Evolutionary conservation across 2,329 filamentous ascomycete species (phyloP).

Genomic region (Aplosporella prunicola): DNA sequence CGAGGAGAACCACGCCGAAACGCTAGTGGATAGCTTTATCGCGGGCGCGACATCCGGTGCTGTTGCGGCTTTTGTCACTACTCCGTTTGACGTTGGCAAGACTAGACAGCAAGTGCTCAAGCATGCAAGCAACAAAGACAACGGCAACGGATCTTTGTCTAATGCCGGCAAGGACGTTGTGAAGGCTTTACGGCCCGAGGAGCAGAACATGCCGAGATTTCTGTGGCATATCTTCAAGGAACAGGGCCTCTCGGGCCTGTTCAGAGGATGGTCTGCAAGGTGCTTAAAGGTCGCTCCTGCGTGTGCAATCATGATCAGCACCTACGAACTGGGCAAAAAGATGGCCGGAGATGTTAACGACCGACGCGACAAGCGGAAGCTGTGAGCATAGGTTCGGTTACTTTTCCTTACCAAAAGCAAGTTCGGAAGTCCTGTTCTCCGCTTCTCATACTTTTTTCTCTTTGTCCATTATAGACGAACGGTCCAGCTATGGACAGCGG

Average conservation of each 20-base stretch:
- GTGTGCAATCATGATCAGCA: constrained; percentile 98
- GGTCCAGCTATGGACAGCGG: too few species aligned
- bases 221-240: constrained; percentile 85
- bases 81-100: constrained; percentile 95
- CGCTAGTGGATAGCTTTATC: constrained; percentile 80
- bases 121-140: constrained; percentile 36
- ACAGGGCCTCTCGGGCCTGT: constrained; percentile 72
- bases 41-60: constrained; percentile 77
- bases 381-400: too few species aligned
- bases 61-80: constrained; percentile 79
- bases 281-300: constrained; percentile 92
- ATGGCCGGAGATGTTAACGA: constrained; percentile 70
- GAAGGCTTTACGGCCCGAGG: constrained; percentile 52
- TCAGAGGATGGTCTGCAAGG: constrained; percentile 83
- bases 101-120: constrained; percentile 80
- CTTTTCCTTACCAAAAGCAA: too few species aligned
- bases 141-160: background rate
- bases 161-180: constrained; percentile 20
- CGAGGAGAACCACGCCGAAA: constrained; percentile 61
- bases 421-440: too few species aligned
- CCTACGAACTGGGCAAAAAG: constrained; percentile 91
- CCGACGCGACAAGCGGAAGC: constrained; percentile 26
- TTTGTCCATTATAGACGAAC: too few species aligned
- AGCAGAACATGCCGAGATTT: constrained; percentile 68
- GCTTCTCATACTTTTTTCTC: too few species aligned